Conservation (phyloP, 352 stramenopile species). For the Phytophthora sp. region DNA sequence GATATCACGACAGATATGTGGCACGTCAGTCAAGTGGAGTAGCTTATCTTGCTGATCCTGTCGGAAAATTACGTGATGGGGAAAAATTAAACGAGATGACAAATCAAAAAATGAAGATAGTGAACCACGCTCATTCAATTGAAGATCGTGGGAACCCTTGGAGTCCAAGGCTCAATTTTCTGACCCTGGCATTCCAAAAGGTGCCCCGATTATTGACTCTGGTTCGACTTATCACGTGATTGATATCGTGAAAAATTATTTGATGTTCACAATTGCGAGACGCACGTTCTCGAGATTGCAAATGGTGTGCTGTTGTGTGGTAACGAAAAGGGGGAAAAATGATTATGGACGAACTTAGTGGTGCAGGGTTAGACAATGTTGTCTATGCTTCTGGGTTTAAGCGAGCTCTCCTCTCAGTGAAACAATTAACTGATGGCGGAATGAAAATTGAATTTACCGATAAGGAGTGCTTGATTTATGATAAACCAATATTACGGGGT, state of each 20-base stretch:
- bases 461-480: not conserved
- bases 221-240: not conserved
- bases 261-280: not conserved
- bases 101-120: not conserved
- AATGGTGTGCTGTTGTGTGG: not conserved
- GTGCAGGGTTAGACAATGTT: not conserved
- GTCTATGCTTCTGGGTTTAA: not conserved
- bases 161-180: not conserved
- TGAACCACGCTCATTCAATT: not conserved
- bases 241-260: not conserved
- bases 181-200: not conserved
- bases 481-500: not conserved
- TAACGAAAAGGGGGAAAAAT: not conserved
- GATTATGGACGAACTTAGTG: not conserved
- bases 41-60: no score
- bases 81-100: not conserved
- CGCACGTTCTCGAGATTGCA: not conserved
- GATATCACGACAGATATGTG: not conserved
- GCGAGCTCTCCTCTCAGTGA: not conserved
- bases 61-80: not conserved
- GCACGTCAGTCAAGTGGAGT: not conserved
- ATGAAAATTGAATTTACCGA: not conserved
- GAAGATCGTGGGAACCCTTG: not conserved
- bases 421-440: not conserved
- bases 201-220: not conserved